Evolutionary conservation across 305 asterid genomes (phyloP), one percentile per base, ranked within the genome.

Genomic region (Fraxinus dipetala): DNA sequence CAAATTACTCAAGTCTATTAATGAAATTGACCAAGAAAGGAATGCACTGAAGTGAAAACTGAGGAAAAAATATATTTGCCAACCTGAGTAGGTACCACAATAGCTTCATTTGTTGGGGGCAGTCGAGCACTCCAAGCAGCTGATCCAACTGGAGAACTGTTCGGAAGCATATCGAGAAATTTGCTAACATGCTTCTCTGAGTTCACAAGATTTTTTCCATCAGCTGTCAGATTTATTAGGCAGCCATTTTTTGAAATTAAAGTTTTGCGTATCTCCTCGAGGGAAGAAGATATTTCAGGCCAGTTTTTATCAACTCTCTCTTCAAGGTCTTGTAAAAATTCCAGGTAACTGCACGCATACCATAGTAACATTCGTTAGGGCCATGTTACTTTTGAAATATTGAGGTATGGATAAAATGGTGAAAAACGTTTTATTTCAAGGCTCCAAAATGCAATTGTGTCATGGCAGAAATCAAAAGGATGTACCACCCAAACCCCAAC

Each of bases 51-150:
- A 77, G 35, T 54, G 75, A n/a, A 22, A 11, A 30, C 5, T 2
- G 24, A 76, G 78, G 73, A 83, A 72, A 48, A 69, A 72, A 24
- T 76, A 72, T 59, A 40, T 73, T 74, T 16, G 77, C 89, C 63
- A 83, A 96, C 99, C 95, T 96, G 98, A 78, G 99, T 94, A 80
- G 99, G 99, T 80, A 96, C 87, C 77, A 96, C 97, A 76, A 96
- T 85, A 86, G 98, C 99, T 90, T 96, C 99, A 89, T 93, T 94
- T 79, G 89, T 85, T 38, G 85, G 87, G 61, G 98, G 90, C 80
- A 94, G 94, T 70, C 87, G 90, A 75, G 91, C 88, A 74, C 35
- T 88, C 95, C 97, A 93, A 51, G 90, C 77, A 82, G 87, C 72
- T 85, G 98, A 84, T 85, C 86, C 92, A 83, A 80, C 83, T 61